These are phyloP conservation scores for Sclerotinia trifoliorum DNA, from an alignment of 2,329 filamentous ascomycete species.

Conservation along the genomic window DNA sequence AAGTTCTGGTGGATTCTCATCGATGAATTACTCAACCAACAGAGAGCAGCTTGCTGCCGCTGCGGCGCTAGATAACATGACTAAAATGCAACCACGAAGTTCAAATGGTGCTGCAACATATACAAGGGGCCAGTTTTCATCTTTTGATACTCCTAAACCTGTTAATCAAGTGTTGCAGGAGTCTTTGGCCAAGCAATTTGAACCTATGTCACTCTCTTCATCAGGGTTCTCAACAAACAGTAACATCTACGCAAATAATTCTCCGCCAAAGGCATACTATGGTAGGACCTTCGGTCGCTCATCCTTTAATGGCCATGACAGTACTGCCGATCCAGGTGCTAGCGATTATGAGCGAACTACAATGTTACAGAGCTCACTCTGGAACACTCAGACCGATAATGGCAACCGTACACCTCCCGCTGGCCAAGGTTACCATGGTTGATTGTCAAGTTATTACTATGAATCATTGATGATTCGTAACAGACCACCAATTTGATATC, in stretches of 20 bases:
- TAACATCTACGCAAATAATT: slow-evolving; percentile 51
- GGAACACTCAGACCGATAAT: slow-evolving; percentile 30
- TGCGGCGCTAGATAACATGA: slow-evolving; percentile 33
- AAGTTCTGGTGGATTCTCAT: slow-evolving; percentile 38
- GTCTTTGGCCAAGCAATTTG: slow-evolving; percentile 31
- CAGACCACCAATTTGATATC: background rate
- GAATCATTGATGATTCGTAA: slow-evolving; percentile 8
- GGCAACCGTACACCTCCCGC: slow-evolving; percentile 47
- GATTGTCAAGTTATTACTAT: background rate
- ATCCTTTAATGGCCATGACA: slow-evolving; percentile 30
- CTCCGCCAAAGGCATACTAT: slow-evolving; percentile 24
- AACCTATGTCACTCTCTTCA: slow-evolving; percentile 28
- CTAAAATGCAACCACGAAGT: slow-evolving; percentile 24
- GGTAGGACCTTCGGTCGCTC: slow-evolving; percentile 17
- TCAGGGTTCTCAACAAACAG: slow-evolving; percentile 50
- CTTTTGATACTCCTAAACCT: slow-evolving; percentile 23
- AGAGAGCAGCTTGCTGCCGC: slow-evolving; percentile 32
- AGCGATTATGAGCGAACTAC: slow-evolving; percentile 34
- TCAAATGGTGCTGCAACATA: slow-evolving; percentile 25
- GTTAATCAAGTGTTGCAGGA: slow-evolving; percentile 33
- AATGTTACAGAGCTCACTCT: slow-evolving; percentile 39
- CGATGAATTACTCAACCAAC: slow-evolving; percentile 35
- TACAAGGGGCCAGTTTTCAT: slow-evolving; percentile 21
- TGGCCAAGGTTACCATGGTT: slow-evolving; percentile 43
- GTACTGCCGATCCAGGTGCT: slow-evolving; percentile 31